Conservation (phyloP, 192 early-diverging fungal genomes). For the Backusella liffmaniae region DNA sequence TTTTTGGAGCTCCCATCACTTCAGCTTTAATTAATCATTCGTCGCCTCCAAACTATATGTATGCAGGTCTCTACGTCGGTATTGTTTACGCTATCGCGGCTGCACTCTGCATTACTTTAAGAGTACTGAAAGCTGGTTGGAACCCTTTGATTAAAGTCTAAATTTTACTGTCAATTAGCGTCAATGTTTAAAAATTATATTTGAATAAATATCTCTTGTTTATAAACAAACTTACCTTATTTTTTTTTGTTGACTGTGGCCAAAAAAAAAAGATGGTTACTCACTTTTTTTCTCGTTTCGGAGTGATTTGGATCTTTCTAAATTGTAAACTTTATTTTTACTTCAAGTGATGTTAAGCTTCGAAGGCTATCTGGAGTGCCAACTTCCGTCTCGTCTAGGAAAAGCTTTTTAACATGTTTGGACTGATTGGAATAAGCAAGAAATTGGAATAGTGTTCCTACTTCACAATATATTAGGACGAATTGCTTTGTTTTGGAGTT, state of each 20-base stretch:
- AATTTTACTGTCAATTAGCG: not conserved
- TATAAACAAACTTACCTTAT: not conserved
- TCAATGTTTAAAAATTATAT: not conserved
- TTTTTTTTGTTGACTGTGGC: not conserved
- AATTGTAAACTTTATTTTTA: not conserved
- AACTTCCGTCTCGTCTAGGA: no score
- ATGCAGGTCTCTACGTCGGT: conserved; percentile 16
- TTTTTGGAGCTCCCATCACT: conserved; percentile 38
- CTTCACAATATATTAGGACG: no score
- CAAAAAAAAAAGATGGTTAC: not conserved
- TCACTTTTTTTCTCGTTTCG: not conserved
- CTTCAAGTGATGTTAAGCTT: not conserved
- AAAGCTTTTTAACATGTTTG: no score
- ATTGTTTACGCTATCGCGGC: conserved; percentile 2
- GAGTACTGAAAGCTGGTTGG: conserved; percentile 17
- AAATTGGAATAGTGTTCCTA: no score
- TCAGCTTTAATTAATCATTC: conserved; percentile 28
- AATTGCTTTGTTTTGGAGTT: no score
- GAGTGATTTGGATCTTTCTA: not conserved
- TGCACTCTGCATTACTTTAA: not conserved
- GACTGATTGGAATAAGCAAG: no score
- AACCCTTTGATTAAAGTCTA: conserved; percentile 5
- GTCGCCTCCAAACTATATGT: conserved; percentile 1
- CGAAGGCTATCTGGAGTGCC: no score
- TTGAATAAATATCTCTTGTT: not conserved